Conservation (phyloP, 176 grass and related monocot species). For the Areca catechu region DNA sequence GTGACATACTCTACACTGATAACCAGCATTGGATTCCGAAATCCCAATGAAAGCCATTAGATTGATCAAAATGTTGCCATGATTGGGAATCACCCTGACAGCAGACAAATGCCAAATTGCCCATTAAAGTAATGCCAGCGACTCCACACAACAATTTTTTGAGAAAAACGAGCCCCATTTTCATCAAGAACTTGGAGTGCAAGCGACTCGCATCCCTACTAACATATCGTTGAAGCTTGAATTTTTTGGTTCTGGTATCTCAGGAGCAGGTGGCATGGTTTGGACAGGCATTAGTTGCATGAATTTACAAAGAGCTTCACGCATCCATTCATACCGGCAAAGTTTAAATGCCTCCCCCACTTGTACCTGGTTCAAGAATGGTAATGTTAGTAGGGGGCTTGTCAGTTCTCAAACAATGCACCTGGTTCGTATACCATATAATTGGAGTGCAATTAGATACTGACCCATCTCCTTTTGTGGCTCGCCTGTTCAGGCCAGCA, state of each 20-base stretch:
- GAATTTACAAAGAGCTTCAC: constrained; percentile 37
- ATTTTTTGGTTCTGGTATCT: not conserved
- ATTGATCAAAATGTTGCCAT: not conserved
- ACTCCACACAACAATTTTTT: constrained; percentile 11
- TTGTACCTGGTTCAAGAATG: constrained; percentile 28
- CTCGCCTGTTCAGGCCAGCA: constrained; percentile 56
- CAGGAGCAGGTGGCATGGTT: not conserved
- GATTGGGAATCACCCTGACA: not conserved
- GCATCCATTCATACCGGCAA: constrained; percentile 75
- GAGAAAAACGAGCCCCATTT: not conserved
- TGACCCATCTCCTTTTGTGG: constrained; percentile 63
- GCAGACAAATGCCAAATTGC: constrained; percentile 20
- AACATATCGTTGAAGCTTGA: not conserved
- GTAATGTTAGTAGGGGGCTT: not conserved
- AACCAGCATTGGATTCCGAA: not conserved
- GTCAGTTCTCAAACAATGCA: not conserved
- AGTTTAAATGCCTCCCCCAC: constrained; percentile 28
- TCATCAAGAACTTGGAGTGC: constrained; percentile 4
- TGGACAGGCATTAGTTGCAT: not conserved
- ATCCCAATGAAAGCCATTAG: constrained; percentile 12
- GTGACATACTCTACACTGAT: too few species aligned
- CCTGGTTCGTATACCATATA: not conserved
- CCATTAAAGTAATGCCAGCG: constrained; percentile 5
- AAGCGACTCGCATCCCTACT: not conserved
- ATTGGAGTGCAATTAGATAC: constrained; percentile 5